phyloP scores from a whole-genome alignment of 306 rosid genomes.

The Datisca glomerata region DNA sequence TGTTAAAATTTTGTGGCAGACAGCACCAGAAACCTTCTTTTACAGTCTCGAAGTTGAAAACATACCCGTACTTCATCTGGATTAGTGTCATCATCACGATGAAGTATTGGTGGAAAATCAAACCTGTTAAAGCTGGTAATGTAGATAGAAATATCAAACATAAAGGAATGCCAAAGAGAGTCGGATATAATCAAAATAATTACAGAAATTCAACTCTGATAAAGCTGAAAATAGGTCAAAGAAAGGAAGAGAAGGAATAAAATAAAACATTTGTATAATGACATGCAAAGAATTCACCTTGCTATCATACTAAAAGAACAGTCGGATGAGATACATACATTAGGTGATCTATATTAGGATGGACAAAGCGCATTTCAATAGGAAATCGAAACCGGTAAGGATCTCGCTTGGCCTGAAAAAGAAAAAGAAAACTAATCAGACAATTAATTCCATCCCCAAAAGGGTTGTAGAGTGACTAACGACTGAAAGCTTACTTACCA shows the following conservation, averaged over 20 bases:
- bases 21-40: no score
- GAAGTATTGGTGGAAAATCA: slow-evolving; percentile 82
- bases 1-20: no score
- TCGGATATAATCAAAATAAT: no score
- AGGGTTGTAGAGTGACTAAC: no score
- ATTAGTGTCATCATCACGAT: slow-evolving; percentile 58
- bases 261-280: no score
- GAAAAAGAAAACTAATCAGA: slow-evolving; percentile 7
- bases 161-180: no score
- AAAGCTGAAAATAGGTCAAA: no score
- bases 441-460: no score
- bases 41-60: no score
- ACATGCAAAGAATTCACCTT: slow-evolving; percentile 5
- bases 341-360: slow-evolving; percentile 90
- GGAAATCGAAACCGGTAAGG: slow-evolving; percentile 95
- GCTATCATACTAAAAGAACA: slow-evolving; percentile 3
- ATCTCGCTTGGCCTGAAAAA: slow-evolving; percentile 84
- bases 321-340: slow-evolving; percentile 37
- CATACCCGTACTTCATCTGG: slow-evolving; percentile 81
- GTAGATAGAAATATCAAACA: slow-evolving; percentile 21
- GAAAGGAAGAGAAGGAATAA: no score
- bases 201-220: no score
- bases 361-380: slow-evolving; percentile 79
- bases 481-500: slow-evolving; percentile 36
- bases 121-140: slow-evolving; percentile 76